Evolutionary conservation across 78 protist species (phyloP).

Genomic region (slime mould (Dictyostelium discoideum)): DNA sequence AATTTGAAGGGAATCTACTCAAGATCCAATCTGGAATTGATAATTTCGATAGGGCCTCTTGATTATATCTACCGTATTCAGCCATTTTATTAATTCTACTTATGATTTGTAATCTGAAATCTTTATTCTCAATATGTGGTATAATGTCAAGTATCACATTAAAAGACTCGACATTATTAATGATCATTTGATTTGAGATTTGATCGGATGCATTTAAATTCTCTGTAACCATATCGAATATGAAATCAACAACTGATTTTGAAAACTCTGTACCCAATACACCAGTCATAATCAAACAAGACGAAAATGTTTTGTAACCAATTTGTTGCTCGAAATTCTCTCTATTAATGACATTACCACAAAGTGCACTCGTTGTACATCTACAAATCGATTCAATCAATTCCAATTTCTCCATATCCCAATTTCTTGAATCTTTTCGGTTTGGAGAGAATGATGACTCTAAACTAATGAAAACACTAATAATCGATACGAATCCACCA

Average conservation of each 20-base stretch:
- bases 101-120: slow-evolving; percentile 21
- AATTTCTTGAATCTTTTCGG: not conserved
- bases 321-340: slow-evolving; percentile 68
- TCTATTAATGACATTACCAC: slow-evolving; percentile 23
- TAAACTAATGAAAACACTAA: slow-evolving; percentile 33
- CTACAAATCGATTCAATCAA: slow-evolving; percentile 50
- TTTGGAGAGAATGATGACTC: slow-evolving; percentile 40
- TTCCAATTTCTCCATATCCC: slow-evolving; percentile 7
- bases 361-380: slow-evolving; percentile 53
- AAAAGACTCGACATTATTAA: slow-evolving; percentile 61
- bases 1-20: slow-evolving; percentile 20
- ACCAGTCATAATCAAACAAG: slow-evolving; percentile 45
- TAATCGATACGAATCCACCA: slow-evolving; percentile 77
- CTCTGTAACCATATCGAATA: slow-evolving; percentile 73
- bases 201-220: slow-evolving; percentile 39
- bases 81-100: slow-evolving; percentile 58
- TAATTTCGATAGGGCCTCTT: slow-evolving; percentile 63
- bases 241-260: slow-evolving; percentile 25
- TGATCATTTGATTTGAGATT: slow-evolving; percentile 9
- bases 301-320: slow-evolving; percentile 61
- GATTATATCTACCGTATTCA: slow-evolving; percentile 60
- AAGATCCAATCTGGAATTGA: slow-evolving; percentile 77
- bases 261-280: slow-evolving; percentile 16
- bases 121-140: slow-evolving; percentile 38
- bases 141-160: slow-evolving; percentile 47